phyloP scores from a whole-genome alignment of 106 monocot species.

The Phalaenopsis aphrodite region DNA sequence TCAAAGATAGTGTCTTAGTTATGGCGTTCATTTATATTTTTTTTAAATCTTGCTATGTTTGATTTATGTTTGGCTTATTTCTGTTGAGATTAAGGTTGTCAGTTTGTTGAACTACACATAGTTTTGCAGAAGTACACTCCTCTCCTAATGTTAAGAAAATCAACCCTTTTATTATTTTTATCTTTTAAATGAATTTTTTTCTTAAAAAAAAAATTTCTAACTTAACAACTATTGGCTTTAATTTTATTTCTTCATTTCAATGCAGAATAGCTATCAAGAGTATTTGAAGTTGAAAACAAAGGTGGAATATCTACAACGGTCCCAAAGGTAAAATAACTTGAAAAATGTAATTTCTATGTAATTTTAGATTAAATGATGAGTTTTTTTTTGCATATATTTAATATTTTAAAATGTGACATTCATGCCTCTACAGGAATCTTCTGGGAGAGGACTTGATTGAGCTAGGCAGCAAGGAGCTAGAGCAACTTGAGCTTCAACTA shows the following conservation, averaged over 20 bases:
- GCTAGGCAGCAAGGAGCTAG: slow-evolving; percentile 46
- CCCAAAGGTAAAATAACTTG: slow-evolving; percentile 35
- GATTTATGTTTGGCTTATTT: too few relatives aligned
- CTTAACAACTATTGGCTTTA: neutral
- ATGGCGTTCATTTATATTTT: too few relatives aligned
- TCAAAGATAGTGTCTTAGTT: too few relatives aligned
- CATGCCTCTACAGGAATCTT: slow-evolving; percentile 36
- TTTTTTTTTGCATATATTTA: neutral
- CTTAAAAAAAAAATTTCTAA: neutral
- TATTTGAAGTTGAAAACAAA: slow-evolving; percentile 55
- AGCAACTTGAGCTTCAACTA: slow-evolving; percentile 62
- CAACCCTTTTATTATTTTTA: too few relatives aligned
- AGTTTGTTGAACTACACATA: too few relatives aligned
- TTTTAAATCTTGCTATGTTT: too few relatives aligned
- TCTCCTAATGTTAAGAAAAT: too few relatives aligned
- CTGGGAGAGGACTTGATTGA: slow-evolving; percentile 60
- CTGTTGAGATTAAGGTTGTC: too few relatives aligned
- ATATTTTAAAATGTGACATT: neutral
- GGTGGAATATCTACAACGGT: slow-evolving; percentile 46
- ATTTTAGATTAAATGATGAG: neutral
- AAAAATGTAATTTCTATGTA: neutral
- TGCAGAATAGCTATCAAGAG: slow-evolving; percentile 51
- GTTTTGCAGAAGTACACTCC: too few relatives aligned
- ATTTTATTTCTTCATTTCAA: neutral
- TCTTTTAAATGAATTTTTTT: too few relatives aligned